Base-by-base conservation (phyloP, 2,329 filamentous ascomycete genomes). In the Verticillium nonalfalfae region DNA sequence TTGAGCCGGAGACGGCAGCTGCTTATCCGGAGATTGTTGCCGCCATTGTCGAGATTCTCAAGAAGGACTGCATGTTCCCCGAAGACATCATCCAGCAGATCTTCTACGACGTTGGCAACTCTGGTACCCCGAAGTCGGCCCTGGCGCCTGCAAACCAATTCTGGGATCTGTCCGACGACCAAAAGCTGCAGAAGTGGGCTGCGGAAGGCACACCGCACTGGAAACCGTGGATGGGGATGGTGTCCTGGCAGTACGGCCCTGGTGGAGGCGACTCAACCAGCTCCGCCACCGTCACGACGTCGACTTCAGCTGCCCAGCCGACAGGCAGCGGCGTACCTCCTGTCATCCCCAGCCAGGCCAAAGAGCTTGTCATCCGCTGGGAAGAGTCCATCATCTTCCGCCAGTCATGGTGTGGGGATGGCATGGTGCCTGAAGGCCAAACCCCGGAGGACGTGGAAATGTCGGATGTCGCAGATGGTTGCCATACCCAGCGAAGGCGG, bases 161-260 rank as follows among this genome's bases (percentile, higher is more conserved):
- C 11, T 21, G 11, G 55, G 14, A n/a, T 7, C 9, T 35, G 4
- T 57, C 55, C 7, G 34, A 36, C 55, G 33, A 38, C 5, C 34
- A 57, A 1, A 57, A 57, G 9, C 13, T 35, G 18, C 21, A 52
- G 7, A 14, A 52, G 26, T 34, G 40, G 15, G 26, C 45, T 21
- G 7, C 21, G 21, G 57, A 21, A 4, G 39, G 6, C 31, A 21
- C 2, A n/a, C 4, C 7, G 11, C 7, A 13, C 7, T 52, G 45
- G 45, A 21, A 59, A 18, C 39, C 58, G 18, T 52, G 26, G 39
- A 59, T 59, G 39, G 62, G 58, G 3, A 33, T 64, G 11, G 36
- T 62, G 7, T 61, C 38, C 18, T 64, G 63, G 63, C 60, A 65
- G 55, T 65, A 62, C 15, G 58, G 61, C n/a, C 62, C 63, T 14